Conservation (phyloP, 2,329 filamentous ascomycete species). For the Aureobasidium sp. region DNA sequence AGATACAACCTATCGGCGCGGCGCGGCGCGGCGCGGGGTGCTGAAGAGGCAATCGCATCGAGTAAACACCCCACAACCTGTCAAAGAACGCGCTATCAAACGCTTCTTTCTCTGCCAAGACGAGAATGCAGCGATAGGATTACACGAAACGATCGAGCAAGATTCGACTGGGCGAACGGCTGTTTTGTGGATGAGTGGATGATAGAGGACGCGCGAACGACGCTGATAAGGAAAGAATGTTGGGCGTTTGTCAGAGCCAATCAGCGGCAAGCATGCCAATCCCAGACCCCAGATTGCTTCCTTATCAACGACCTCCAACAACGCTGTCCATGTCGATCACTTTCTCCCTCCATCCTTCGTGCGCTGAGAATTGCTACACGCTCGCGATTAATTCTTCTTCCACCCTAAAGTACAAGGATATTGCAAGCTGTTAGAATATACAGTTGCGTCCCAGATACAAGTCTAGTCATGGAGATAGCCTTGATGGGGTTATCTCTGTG, state of each 20-base stretch:
- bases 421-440: no score
- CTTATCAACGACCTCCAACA: neutral
- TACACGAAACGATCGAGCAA: conserved; percentile 5
- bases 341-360: neutral
- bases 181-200: neutral
- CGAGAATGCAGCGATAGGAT: neutral
- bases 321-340: conserved; percentile 1
- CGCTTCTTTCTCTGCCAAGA: neutral
- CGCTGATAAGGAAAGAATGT: conserved; percentile 2
- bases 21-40: neutral
- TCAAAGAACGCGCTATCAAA: neutral
- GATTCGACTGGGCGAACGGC: neutral
- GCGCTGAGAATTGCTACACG: no score
- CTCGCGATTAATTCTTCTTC: no score
- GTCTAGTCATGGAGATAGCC: no score
- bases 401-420: no score
- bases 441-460: no score
- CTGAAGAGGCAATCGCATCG: conserved; percentile 3
- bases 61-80: conserved; percentile 7
- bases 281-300: neutral
- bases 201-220: neutral
- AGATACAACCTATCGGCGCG: neutral
- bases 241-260: conserved; percentile 7
- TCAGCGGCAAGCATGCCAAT: neutral
- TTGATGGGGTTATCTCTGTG: no score